Evolutionary conservation across 2,329 filamentous ascomycete genomes (phyloP).

Genomic region (Drechslerella coelobrocha): DNA sequence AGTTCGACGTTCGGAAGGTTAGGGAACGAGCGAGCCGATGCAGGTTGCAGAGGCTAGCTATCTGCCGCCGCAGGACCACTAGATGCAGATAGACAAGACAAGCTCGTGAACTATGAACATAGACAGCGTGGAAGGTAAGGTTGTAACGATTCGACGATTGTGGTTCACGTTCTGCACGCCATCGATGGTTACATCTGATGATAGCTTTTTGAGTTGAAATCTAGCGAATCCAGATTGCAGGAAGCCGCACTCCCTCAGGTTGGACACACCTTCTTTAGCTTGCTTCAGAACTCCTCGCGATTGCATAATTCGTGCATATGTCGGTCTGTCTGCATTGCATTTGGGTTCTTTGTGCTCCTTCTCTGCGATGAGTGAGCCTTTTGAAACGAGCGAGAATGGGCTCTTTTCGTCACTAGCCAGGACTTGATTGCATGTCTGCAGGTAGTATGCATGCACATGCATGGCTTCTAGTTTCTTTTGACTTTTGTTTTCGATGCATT

Average conservation of each 20-base stretch:
- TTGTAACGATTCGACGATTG: background rate
- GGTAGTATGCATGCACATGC: background rate
- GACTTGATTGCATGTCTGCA: conserved; percentile 4
- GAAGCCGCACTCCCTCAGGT: conserved; percentile 14
- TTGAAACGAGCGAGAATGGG: background rate
- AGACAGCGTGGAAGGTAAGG: background rate
- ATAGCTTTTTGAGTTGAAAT: background rate
- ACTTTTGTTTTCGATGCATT: conserved; percentile 3
- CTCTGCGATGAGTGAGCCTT: conserved; percentile 26
- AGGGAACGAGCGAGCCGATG: conserved; percentile 30
- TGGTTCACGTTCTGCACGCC: background rate
- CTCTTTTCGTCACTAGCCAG: conserved; percentile 2
- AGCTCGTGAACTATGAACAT: background rate
- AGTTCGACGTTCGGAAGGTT: conserved; percentile 15
- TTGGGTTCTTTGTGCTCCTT: conserved; percentile 3
- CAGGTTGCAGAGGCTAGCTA: conserved; percentile 11
- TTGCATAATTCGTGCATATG: conserved; percentile 48
- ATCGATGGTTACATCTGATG: conserved; percentile 4
- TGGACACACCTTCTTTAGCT: conserved; percentile 21
- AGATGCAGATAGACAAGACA: background rate
- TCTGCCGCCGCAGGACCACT: background rate
- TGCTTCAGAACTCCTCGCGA: conserved; percentile 21
- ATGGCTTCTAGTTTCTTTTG: background rate
- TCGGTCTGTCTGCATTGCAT: conserved; percentile 7
- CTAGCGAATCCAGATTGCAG: conserved; percentile 38